phyloP scores from a whole-genome alignment of 2,329 filamentous ascomycete genomes.

The Periconia digitata region DNA sequence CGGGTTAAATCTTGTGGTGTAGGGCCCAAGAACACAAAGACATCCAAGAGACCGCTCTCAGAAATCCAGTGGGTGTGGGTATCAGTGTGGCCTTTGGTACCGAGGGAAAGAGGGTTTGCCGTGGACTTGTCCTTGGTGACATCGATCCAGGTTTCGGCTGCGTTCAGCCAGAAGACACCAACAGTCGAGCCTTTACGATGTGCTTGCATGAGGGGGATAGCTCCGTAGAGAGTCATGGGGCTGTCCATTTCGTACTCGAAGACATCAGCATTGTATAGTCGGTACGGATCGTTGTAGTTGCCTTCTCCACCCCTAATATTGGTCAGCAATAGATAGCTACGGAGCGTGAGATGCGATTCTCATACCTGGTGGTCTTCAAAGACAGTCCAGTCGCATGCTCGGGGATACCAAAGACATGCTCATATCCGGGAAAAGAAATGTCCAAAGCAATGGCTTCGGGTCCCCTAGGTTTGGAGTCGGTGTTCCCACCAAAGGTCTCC shows the following conservation, averaged over 20 bases:
- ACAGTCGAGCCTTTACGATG: slow-evolving; percentile 92
- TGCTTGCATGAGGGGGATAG: slow-evolving; percentile 97
- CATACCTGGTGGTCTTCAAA: slow-evolving; percentile 78
- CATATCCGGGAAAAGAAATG: slow-evolving; percentile 88
- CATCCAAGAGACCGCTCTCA: slow-evolving; percentile 83
- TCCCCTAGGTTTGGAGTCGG: slow-evolving; percentile 90
- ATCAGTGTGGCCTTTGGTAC: slow-evolving; percentile 66
- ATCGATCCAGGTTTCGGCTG: slow-evolving; percentile 96
- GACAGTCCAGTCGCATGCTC: slow-evolving; percentile 89
- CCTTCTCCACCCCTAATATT: slow-evolving; percentile 69
- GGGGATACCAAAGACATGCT: slow-evolving; percentile 90
- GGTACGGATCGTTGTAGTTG: slow-evolving; percentile 85
- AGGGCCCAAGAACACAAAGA: slow-evolving; percentile 93
- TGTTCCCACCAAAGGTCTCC: slow-evolving; percentile 92
- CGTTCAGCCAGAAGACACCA: slow-evolving; percentile 96
- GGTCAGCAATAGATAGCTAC: slow-evolving; percentile 6
- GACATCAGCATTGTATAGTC: slow-evolving; percentile 93
- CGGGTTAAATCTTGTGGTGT: slow-evolving; percentile 79
- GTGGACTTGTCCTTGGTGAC: slow-evolving; percentile 77
- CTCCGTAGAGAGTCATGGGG: slow-evolving; percentile 97
- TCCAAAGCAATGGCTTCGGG: slow-evolving; percentile 91
- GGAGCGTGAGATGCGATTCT: neutral
- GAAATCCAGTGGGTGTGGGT: slow-evolving; percentile 98
- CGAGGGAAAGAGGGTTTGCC: slow-evolving; percentile 76
- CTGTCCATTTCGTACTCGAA: slow-evolving; percentile 98